phyloP scores from a whole-genome alignment of 129 eudicot species.

The Ambrosia trifida region DNA sequence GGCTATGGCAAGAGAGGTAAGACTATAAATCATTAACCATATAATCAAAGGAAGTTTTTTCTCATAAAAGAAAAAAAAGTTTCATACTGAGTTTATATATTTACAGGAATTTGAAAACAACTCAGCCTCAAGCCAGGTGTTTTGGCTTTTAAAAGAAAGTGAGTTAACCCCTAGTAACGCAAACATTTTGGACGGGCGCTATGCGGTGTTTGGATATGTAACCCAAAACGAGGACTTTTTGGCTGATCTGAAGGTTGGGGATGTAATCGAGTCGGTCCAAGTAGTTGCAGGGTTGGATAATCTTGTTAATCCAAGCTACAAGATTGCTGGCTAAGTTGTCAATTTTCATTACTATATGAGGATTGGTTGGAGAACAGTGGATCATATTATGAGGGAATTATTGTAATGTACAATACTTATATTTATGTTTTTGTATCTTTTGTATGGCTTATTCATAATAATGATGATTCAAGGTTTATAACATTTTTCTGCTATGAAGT shows the following conservation, averaged over 20 bases:
- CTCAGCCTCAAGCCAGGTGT: constrained; percentile 90
- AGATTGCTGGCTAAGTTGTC: constrained; percentile 78
- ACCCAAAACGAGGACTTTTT: constrained; percentile 83
- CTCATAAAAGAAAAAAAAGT: too few species aligned
- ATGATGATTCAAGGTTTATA: constrained; percentile 14
- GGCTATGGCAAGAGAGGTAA: constrained; percentile 99
- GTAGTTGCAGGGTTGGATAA: constrained; percentile 93
- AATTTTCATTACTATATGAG: constrained; percentile 17
- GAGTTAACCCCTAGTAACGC: constrained; percentile 97
- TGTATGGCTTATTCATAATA: constrained; percentile 4
- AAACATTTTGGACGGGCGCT: constrained; percentile 91
- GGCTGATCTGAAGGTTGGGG: constrained; percentile 96
- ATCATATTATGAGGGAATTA: constrained; percentile 31
- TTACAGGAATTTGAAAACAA: constrained; percentile 90
- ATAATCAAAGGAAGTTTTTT: not conserved
- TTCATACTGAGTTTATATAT: not conserved
- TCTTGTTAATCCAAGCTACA: constrained; percentile 96
- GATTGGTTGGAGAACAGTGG: constrained; percentile 24
- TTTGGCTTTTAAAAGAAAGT: constrained; percentile 99
- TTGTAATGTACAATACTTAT: constrained; percentile 28
- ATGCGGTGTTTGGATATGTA: constrained; percentile 88
- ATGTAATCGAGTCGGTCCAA: constrained; percentile 85
- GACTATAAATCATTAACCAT: constrained; percentile 10
- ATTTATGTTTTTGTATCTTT: constrained; percentile 17
- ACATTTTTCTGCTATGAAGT: not conserved